Base-by-base conservation (phyloP, 257 asterid genomes). In the Rubia yunnanensis region DNA sequence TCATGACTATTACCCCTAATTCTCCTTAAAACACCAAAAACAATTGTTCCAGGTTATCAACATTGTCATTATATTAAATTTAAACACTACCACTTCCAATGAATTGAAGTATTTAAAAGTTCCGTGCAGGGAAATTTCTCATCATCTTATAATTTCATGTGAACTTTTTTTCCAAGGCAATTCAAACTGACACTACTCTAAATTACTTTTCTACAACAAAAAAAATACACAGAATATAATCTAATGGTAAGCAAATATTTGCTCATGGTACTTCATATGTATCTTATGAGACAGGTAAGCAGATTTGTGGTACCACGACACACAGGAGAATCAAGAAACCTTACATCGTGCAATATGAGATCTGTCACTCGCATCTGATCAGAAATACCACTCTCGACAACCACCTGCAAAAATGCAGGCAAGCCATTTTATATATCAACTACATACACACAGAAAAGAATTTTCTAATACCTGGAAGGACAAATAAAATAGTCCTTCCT, bases 311-410 rank as follows among this genome's bases (percentile, higher is more conserved):
- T 4, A 32, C 28, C 17, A 35, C 32, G 26, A 64, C 52, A 32
- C 31, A 17, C 28, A 46, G 68, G 6, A 46, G 15, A 46, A 39
- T 18, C 6, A 52, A 65, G 48, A 77, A 73, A 70, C 35, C 94
- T 84, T 75, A 92, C 97, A 76, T 92, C 94, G 49, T 89, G 82
- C 72, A 87, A 64, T 39, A 92, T 82, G 73, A 87, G 96, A 74
- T 92, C 97, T 0, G 92, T 78, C 72, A 89, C 89, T 6, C 87
- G 91, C 79, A 82, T 56, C 74, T 80, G 96, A 82, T 88, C 94
- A 7, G 97, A 78, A 76, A 87, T 84, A 74, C 97, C 88, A 81
- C 95, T 79, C 74, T 89, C 98, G 46, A 67, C 80, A 76, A 89
- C 80, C 65, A 84, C 84, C 97, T 92, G 89, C 80, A 80, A 65